These are phyloP conservation scores for Fraxinus cuspidata DNA, from an alignment of 257 asterid species.

Conservation along the genomic window DNA sequence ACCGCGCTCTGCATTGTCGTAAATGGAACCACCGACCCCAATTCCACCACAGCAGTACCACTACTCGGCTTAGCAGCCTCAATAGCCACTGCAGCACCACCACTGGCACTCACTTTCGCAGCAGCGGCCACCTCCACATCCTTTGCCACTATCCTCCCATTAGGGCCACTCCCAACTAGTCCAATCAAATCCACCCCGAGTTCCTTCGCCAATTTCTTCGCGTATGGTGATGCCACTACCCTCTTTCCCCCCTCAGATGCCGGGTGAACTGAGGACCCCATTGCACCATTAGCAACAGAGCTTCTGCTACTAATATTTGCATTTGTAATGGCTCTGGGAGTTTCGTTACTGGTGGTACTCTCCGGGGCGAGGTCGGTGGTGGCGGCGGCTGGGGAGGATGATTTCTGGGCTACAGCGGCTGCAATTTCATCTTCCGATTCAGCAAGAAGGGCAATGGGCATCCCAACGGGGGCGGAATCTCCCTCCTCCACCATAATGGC, in stretches of 20 bases:
- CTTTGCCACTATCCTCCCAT: constrained; percentile 91
- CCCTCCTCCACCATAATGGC: constrained; percentile 90
- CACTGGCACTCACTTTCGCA: constrained; percentile 28
- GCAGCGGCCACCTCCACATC: constrained; percentile 77
- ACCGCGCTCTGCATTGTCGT: constrained; percentile 93
- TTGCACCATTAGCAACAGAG: constrained; percentile 20
- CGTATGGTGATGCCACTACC: constrained; percentile 89
- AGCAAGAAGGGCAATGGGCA: constrained; percentile 85
- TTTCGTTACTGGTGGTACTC: not conserved
- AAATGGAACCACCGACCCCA: constrained; percentile 82
- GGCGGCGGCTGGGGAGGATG: constrained; percentile 30
- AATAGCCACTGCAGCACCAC: constrained; percentile 11
- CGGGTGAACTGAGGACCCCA: constrained; percentile 64
- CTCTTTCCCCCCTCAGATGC: constrained; percentile 90
- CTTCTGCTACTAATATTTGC: constrained; percentile 21
- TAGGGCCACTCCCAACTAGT: constrained; percentile 78
- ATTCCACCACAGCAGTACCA: constrained; percentile 36
- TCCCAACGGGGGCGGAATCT: constrained; percentile 78
- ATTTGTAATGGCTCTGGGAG: constrained; percentile 15
- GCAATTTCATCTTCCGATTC: constrained; percentile 89
- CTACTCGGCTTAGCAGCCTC: constrained; percentile 38
- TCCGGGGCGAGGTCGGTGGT: not conserved
- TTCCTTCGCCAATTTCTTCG: constrained; percentile 92
- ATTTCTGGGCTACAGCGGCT: constrained; percentile 55
- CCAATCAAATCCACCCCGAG: constrained; percentile 75